Evolutionary conservation across 1,284 basidiomycete species (phyloP), one percentile per base, ranked within the genome.

Genomic region (Sutorius eximius): DNA sequence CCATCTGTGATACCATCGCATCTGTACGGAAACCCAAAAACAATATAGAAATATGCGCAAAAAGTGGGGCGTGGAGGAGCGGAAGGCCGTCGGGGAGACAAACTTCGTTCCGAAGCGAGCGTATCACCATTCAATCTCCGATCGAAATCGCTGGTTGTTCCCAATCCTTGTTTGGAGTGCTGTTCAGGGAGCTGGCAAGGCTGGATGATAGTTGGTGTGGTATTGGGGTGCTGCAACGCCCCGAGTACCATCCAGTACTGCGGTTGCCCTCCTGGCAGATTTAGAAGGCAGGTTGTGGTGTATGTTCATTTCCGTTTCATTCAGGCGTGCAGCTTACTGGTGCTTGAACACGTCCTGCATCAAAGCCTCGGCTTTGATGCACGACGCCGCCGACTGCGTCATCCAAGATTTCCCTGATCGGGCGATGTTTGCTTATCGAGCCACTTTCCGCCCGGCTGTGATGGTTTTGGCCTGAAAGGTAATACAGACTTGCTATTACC

Each of bases 1-100:
- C 46, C 50, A 44, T 30, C 40, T 64, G 57, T 64, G 51, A 58
- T 58, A 22, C 10, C 22, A 15, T n/a, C 15, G 20, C 37, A 15
- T 15, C 27, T 40, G 59, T 43, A 56, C 36, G 38, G 29, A 49
- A 61, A 27, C 6, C 46, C 10, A 41, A 59, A 60, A 58, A 53
- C n/a, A 53, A 20, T 47, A 36, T n/a, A 30, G 34, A 51, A 55
- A 60, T 20, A 11, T 2, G n/a, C 15, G 15, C 11, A 34, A 18
- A 27, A 56, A 18, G 30, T 24, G 15, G 27, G 24, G 22, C 27
- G 7, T 18, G 51, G 29, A 24, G 42, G 10, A 27, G 46, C 27
- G 20, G 33, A 30, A 10, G 27, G 10, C 10, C 11, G 43, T 9
- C 10, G 37, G 8, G 18, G 6, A 22, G 11, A 27, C 13, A n/a